Conservation (phyloP, 495 filamentous ascomycete species). For the Tuber melanosporum region DNA sequence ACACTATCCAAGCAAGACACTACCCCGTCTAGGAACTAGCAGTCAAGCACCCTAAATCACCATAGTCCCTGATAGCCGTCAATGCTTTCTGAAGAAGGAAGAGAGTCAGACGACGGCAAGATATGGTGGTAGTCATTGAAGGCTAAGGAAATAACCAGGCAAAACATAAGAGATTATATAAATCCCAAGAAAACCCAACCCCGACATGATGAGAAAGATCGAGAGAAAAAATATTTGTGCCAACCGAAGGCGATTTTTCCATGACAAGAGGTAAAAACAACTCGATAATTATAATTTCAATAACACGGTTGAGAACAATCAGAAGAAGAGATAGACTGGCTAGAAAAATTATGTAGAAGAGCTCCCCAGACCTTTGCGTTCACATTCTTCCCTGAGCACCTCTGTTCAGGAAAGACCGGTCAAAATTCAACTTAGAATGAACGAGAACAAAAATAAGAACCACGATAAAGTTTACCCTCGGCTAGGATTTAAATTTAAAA, state of each 20-base stretch:
- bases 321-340: neutral
- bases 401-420: neutral
- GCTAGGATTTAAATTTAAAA: neutral
- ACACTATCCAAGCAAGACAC: too few relatives aligned
- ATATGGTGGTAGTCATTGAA: too few relatives aligned
- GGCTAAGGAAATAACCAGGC: neutral
- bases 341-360: neutral
- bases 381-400: neutral
- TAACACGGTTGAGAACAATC: neutral
- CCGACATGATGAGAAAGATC: neutral
- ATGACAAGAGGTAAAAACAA: neutral
- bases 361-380: neutral
- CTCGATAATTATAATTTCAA: neutral
- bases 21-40: too few relatives aligned
- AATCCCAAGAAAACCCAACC: neutral
- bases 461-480: neutral
- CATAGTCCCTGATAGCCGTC: too few relatives aligned
- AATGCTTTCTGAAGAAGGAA: too few relatives aligned
- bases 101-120: too few relatives aligned
- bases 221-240: neutral
- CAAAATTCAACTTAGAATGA: neutral
- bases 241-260: neutral
- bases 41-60: too few relatives aligned
- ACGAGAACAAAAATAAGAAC: neutral
- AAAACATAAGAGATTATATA: neutral